Conservation (phyloP, 805 yeast genomes). For the Ogataea sp. region DNA sequence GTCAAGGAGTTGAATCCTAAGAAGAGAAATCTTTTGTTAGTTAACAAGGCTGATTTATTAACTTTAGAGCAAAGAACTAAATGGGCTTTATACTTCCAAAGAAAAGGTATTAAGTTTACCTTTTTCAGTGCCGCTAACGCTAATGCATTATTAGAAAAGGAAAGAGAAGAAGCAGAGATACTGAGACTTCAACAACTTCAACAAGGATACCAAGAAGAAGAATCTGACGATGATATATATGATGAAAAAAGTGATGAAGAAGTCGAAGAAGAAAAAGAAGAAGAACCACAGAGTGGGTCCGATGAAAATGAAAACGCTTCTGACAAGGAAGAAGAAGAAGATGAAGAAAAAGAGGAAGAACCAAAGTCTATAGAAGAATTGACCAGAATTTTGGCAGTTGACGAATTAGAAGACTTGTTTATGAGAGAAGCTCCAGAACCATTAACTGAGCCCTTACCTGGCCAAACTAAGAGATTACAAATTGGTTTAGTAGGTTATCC, state of each 20-base stretch:
- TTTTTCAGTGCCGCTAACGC: slow-evolving; percentile 91
- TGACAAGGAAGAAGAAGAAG: slow-evolving; percentile 16
- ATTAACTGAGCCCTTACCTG: slow-evolving; percentile 40
- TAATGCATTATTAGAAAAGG: slow-evolving; percentile 62
- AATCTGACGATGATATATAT: slow-evolving; percentile 11
- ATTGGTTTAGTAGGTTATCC: slow-evolving; percentile 98
- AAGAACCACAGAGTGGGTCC: slow-evolving; percentile 5
- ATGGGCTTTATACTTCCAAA: slow-evolving; percentile 82
- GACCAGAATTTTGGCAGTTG: slow-evolving; percentile 68
- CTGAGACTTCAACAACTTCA: slow-evolving; percentile 11
- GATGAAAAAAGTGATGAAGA: slow-evolving; percentile 17
- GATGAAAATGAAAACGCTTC: slow-evolving; percentile 13
- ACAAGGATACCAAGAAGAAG: slow-evolving; percentile 13
- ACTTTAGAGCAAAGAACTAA: slow-evolving; percentile 65
- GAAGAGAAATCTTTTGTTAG: slow-evolving; percentile 74
- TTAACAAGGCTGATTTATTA: slow-evolving; percentile 89
- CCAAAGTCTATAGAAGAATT: slow-evolving; percentile 27
- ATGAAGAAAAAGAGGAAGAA: slow-evolving; percentile 7
- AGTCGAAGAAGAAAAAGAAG: slow-evolving; percentile 12
- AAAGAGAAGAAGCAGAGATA: slow-evolving; percentile 35
- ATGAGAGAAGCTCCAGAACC: slow-evolving; percentile 71
- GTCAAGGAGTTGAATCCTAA: slow-evolving; percentile 69
- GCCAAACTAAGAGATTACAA: slow-evolving; percentile 59
- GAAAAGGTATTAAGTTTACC: slow-evolving; percentile 67
- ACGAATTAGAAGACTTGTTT: slow-evolving; percentile 78